A percentile compares a stretch with the other conserved stretches of the same genome.
Evolutionary conservation across 2,329 filamentous ascomycete species (phyloP).

Genomic region (Sporothrix luriei): DNA sequence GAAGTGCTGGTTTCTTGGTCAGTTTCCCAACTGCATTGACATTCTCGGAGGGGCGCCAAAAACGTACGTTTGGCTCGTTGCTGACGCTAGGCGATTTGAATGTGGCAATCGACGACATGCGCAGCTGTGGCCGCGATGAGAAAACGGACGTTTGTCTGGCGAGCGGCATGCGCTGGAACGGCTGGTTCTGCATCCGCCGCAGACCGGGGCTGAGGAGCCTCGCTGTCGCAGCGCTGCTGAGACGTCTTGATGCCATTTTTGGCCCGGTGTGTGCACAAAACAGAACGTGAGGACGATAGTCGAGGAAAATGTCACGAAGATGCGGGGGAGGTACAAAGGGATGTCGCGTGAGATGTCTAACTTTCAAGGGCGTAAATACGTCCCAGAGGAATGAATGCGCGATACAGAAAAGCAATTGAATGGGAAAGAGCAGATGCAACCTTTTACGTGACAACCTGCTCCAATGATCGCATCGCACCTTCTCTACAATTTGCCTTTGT

Average conservation of each 20-base stretch:
- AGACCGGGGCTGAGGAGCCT: slow-evolving; percentile 31
- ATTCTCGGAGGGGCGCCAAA: not conserved
- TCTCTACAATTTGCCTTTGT: not conserved
- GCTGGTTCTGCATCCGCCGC: slow-evolving; percentile 23
- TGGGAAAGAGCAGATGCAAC: slow-evolving; percentile 17
- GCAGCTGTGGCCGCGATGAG: slow-evolving; percentile 37
- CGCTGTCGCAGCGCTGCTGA: slow-evolving; percentile 30
- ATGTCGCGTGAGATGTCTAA: not conserved
- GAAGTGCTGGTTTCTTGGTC: slow-evolving; percentile 65
- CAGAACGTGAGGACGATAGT: not conserved
- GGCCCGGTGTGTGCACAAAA: not conserved
- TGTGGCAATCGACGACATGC: slow-evolving; percentile 66
- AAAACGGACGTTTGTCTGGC: slow-evolving; percentile 12
- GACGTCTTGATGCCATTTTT: slow-evolving; percentile 35
- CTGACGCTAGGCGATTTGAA: slow-evolving; percentile 85
- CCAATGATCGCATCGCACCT: slow-evolving; percentile 27
- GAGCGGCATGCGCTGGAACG: not conserved
- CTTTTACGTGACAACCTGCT: slow-evolving; percentile 17
- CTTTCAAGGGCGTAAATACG: slow-evolving; percentile 1
- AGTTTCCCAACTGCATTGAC: not conserved
- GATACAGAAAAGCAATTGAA: not conserved
- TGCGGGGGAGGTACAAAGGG: not conserved
- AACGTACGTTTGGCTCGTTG: slow-evolving; percentile 93
- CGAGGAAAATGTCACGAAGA: too few relatives aligned
- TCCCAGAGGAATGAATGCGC: slow-evolving; percentile 5